Base-by-base conservation (phyloP, 371 early-diverging fungal species). In the Sanchytrium tribonematis region DNA sequence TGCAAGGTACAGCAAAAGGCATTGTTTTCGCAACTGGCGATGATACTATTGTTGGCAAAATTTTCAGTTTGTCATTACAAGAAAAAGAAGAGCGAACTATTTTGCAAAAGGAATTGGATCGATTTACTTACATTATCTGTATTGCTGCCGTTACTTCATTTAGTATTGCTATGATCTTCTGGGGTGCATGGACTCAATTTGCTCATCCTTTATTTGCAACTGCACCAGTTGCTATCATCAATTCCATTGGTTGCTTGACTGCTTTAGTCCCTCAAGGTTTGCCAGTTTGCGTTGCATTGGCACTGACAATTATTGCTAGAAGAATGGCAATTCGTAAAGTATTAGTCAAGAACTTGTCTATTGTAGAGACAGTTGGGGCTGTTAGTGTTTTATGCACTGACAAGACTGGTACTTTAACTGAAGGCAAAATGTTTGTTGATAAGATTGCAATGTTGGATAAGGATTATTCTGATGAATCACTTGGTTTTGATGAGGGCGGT, bases 231-330 rank as follows among this genome's bases (percentile, higher is more conserved):
- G 48, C 48, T 12, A 48, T 48, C n/a, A 48, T 48, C n/a, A 48
- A 48, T 48, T 12, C 48, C 16, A 48, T 48, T 48, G 48, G 48
- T 16, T 48, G 48, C 30, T 17, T 29, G 29, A 68, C 29, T 29
- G 31, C 72, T 22, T 72, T 71, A 66, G 93, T 95, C 1, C 95
- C 97, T n/a, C 95, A 97, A 79, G 97, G 97, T 68, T 79, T 97
- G 66, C 97, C 97, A 0, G 87, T 97, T 82, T 93, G 94, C 22
- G 95, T 95, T 30, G 93, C 97, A 17, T 83, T 97, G 71, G n/a
- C 65, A 17, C 65, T 65, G 28, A 66, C 66, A 1, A 29, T 29
- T 69, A 69, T 68, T 1, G n/a, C 73, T 1, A n/a, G n/a, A n/a
- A n/a, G n/a, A n/a, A n/a, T n/a, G 80, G 31, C 29, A 1, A 48